Conservation (phyloP, 768 basidiomycete species). For the Mrakia hoshinonis region DNA sequence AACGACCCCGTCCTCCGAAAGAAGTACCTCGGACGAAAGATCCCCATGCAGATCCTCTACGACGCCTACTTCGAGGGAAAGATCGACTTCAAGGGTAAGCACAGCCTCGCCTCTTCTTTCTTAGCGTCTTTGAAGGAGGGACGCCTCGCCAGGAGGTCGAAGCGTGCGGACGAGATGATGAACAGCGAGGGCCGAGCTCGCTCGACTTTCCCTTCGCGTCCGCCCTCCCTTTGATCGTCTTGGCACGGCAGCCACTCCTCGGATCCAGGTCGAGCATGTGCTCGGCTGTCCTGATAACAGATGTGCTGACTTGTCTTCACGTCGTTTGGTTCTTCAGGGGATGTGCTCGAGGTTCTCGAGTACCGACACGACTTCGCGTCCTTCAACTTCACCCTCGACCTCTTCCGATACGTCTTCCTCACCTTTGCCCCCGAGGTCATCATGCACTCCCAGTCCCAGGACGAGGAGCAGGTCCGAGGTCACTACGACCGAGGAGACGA, state of each 20-base stretch:
- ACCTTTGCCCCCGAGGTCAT: slow-evolving; percentile 88
- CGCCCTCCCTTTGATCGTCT: slow-evolving; percentile 14
- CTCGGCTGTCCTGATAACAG: too few relatives aligned
- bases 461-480: slow-evolving; percentile 88
- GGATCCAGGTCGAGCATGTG: too few relatives aligned
- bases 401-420: slow-evolving; percentile 88
- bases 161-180: neutral
- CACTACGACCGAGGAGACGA: slow-evolving; percentile 96
- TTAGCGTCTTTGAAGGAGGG: neutral
- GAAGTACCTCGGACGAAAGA: slow-evolving; percentile 77
- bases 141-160: neutral
- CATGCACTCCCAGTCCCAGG: slow-evolving; percentile 73
- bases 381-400: slow-evolving; percentile 77
- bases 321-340: slow-evolving; percentile 50
- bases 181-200: neutral
- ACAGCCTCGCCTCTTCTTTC: slow-evolving; percentile 10
- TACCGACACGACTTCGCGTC: slow-evolving; percentile 92
- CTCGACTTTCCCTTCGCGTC: neutral
- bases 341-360: slow-evolving; percentile 87
- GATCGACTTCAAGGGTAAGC: slow-evolving; percentile 84
- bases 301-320: neutral
- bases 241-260: neutral
- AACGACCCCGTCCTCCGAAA: slow-evolving; percentile 71
- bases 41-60: slow-evolving; percentile 94
- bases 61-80: slow-evolving; percentile 96